A percentile compares a stretch with the other conserved stretches of the same genome.
phyloP scores from a whole-genome alignment of 257 asterid species.

The Fraxinus americana region DNA sequence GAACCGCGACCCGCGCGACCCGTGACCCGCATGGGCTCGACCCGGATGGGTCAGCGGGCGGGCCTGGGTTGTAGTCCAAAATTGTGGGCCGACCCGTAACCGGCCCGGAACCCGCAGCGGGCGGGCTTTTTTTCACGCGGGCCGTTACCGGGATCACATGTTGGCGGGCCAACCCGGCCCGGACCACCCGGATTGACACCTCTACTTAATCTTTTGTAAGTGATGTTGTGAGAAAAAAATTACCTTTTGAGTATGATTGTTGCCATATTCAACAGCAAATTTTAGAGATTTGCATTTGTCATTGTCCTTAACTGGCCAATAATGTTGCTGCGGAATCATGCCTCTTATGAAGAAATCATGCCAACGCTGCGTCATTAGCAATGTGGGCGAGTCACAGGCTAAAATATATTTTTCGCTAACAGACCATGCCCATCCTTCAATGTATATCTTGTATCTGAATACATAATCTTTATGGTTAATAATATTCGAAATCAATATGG shows the following conservation, averaged over 20 bases:
- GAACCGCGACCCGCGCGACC: no score
- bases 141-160: no score
- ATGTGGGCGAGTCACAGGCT: constrained; percentile 79
- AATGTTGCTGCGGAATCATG: constrained; percentile 72
- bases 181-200: no score
- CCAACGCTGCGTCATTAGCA: constrained; percentile 65
- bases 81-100: no score
- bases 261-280: constrained; percentile 89
- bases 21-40: no score
- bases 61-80: no score
- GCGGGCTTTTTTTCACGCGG: no score
- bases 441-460: constrained; percentile 76
- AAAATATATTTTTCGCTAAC: constrained; percentile 86
- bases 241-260: constrained; percentile 67
- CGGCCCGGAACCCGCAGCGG: no score
- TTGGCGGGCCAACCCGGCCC: no score
- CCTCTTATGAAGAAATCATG: constrained; percentile 83
- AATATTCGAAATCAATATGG: not conserved
- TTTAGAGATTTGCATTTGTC: constrained; percentile 76
- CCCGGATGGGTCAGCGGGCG: no score
- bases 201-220: no score
- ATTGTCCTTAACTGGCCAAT: constrained; percentile 75
- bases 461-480: not conserved
- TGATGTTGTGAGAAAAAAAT: not conserved
- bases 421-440: constrained; percentile 92